phyloP scores from a whole-genome alignment of 495 filamentous ascomycete genomes.

The Geopyxis carbonaria region DNA sequence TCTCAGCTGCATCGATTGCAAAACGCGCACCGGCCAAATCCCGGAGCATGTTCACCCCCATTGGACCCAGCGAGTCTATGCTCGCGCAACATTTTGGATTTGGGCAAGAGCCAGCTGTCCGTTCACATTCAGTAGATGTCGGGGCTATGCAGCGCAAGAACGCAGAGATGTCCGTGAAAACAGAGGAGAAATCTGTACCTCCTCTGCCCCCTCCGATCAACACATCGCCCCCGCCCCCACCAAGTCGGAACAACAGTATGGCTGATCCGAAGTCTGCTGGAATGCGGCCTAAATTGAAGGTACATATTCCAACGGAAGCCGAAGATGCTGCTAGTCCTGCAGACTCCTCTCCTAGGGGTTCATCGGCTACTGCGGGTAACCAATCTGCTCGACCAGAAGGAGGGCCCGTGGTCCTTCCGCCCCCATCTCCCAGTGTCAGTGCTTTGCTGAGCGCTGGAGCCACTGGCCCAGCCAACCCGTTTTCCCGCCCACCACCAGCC shows the following conservation, averaged over 20 bases:
- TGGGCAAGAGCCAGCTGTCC: constrained; percentile 26
- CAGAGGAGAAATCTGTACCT: constrained; percentile 2
- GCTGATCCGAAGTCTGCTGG: constrained; percentile 34
- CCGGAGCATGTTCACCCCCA: constrained; percentile 91
- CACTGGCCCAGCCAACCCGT: constrained; percentile 84
- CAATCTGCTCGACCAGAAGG: constrained; percentile 34
- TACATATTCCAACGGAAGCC: constrained; percentile 83
- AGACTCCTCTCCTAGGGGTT: constrained; percentile 56
- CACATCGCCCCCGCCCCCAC: constrained; percentile 34
- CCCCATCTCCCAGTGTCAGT: constrained; percentile 77
- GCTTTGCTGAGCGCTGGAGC: constrained; percentile 80
- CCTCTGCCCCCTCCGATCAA: constrained; percentile 2
- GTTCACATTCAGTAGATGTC: constrained; percentile 50
- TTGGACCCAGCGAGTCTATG: constrained; percentile 80
- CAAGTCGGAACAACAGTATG: constrained; percentile 55
- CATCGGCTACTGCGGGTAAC: constrained; percentile 38
- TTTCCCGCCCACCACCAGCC: constrained; percentile 62
- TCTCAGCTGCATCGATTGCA: constrained; percentile 25
- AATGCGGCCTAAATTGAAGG: constrained; percentile 68
- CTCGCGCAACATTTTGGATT: constrained; percentile 67
- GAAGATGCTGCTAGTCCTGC: constrained; percentile 68
- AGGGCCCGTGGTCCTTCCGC: constrained; percentile 65
- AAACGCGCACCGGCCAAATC: constrained; percentile 67
- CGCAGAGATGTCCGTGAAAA: neutral
- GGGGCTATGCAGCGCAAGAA: constrained; percentile 22